phyloP scores from a whole-genome alignment of 2,329 filamentous ascomycete species.

The Magnaporthales sp. region DNA sequence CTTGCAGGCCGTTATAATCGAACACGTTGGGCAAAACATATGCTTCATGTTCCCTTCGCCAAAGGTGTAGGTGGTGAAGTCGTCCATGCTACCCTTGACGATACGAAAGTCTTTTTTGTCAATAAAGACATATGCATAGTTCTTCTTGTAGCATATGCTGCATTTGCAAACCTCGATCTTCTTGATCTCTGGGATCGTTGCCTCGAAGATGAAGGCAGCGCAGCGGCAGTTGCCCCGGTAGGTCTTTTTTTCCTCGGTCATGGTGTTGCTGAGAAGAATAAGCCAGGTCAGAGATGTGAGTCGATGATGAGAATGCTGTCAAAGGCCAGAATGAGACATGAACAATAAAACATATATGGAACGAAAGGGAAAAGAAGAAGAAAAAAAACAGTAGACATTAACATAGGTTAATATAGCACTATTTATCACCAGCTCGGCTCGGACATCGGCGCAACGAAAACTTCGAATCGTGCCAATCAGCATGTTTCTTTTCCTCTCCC shows the following conservation, averaged over 20 bases:
- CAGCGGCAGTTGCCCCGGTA: conserved; percentile 53
- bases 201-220: conserved; percentile 41
- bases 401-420: not conserved
- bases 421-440: not conserved
- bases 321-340: no score
- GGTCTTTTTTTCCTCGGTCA: conserved; percentile 11
- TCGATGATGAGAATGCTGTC: not conserved
- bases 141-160: conserved; percentile 51
- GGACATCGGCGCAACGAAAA: not conserved
- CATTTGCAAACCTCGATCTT: conserved; percentile 53
- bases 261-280: not conserved
- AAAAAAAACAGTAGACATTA: not conserved
- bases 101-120: conserved; percentile 27
- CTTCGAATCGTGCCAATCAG: not conserved
- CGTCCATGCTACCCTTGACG: conserved; percentile 33
- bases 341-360: no score
- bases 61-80: conserved; percentile 36
- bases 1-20: conserved; percentile 20
- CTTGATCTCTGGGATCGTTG: conserved; percentile 47
- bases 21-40: conserved; percentile 45
- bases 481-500: not conserved
- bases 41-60: conserved; percentile 12
- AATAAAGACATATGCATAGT: conserved; percentile 29
- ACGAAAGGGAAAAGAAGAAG: no score
- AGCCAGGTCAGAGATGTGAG: not conserved